Percentiles rank a stretch among this genome's conserved stretches.
These are phyloP conservation scores for Quercus alba DNA, from an alignment of 306 rosid genomes.

Conservation along the genomic window DNA sequence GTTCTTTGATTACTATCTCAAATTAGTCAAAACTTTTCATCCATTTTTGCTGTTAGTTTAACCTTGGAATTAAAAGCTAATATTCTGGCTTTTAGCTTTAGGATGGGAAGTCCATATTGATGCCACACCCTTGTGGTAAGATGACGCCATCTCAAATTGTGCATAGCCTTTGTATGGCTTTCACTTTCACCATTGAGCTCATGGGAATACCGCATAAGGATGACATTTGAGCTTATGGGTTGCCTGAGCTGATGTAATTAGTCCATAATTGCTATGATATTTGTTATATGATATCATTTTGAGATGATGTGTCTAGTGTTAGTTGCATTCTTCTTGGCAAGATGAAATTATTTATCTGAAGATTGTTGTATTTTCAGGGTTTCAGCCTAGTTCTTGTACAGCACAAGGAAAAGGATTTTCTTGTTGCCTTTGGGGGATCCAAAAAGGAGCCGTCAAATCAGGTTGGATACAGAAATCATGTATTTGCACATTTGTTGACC, in stretches of 20 bases:
- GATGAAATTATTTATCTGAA: slow-evolving; percentile 12
- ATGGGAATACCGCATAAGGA: too few relatives aligned
- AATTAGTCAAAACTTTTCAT: not conserved
- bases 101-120: not conserved
- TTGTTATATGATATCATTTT: not conserved
- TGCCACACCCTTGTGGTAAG: not conserved
- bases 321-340: not conserved
- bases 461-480: slow-evolving; percentile 41
- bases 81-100: not conserved
- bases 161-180: not conserved
- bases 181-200: too few relatives aligned
- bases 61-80: not conserved
- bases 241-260: not conserved
- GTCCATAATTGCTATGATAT: not conserved
- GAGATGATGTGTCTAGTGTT: not conserved
- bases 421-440: slow-evolving; percentile 93
- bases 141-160: not conserved
- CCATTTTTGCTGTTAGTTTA: not conserved
- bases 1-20: not conserved
- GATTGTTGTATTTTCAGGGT: slow-evolving; percentile 50
- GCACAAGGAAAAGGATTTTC: slow-evolving; percentile 88
- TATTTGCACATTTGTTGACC: slow-evolving; percentile 5
- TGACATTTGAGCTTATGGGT: too few relatives aligned
- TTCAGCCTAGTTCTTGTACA: slow-evolving; percentile 81
- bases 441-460: slow-evolving; percentile 89